Conservation (phyloP, 352 stramenopile species). For the Phytophthora uliginosa region DNA sequence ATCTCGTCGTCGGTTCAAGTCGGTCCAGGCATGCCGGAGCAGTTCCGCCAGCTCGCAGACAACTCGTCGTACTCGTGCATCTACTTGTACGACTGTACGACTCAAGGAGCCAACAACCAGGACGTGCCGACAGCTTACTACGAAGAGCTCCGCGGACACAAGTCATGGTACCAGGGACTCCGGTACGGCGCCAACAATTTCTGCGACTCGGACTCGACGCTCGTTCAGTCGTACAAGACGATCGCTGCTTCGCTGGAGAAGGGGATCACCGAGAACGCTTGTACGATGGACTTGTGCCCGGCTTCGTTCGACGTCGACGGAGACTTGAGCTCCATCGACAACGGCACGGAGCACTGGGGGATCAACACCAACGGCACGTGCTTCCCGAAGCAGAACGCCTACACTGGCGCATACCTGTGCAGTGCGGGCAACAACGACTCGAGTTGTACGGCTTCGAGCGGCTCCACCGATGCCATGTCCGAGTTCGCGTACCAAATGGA, state of each 20-base stretch:
- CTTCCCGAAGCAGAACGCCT: slow-evolving; percentile 61
- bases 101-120: slow-evolving; percentile 46
- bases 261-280: slow-evolving; percentile 57
- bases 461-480: slow-evolving; percentile 23
- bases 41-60: slow-evolving; percentile 49
- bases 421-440: slow-evolving; percentile 50
- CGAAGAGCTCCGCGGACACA: slow-evolving; percentile 48
- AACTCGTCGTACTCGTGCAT: slow-evolving; percentile 35
- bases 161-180: slow-evolving; percentile 71
- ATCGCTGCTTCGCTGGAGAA: slow-evolving; percentile 41
- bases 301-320: slow-evolving; percentile 59
- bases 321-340: slow-evolving; percentile 50
- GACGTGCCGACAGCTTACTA: slow-evolving; percentile 50
- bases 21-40: slow-evolving; percentile 60
- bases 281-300: slow-evolving; percentile 43
- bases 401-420: slow-evolving; percentile 63
- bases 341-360: slow-evolving; percentile 45
- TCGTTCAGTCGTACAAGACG: slow-evolving; percentile 45
- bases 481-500: slow-evolving; percentile 90
- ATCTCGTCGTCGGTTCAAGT: slow-evolving; percentile 94
- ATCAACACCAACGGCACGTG: slow-evolving; percentile 72
- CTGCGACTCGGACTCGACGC: slow-evolving; percentile 30
- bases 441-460: slow-evolving; percentile 29
- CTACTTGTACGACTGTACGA: slow-evolving; percentile 51
- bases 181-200: slow-evolving; percentile 66